Evolutionary conservation across 2,329 filamentous ascomycete species (phyloP).

Genomic region (Venturia asperata): DNA sequence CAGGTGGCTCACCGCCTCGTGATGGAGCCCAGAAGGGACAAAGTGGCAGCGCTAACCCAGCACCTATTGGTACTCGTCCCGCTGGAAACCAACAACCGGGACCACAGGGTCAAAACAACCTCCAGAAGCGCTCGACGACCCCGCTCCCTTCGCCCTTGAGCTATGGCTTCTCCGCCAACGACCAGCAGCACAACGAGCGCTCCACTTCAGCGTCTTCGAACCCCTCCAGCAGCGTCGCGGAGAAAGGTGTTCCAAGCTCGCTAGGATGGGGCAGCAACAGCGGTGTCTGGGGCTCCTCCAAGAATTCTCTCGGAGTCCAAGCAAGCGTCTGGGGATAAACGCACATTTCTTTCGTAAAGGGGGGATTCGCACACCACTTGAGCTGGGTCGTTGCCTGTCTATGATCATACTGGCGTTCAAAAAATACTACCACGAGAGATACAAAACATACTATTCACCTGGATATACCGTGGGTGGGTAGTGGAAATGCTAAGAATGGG

Average conservation of each 20-base stretch:
- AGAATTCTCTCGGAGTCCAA: conserved; percentile 74
- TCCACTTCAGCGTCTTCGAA: conserved; percentile 54
- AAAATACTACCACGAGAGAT: conserved; percentile 1
- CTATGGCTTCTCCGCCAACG: conserved; percentile 58
- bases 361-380: not conserved
- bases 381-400: not conserved
- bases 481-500: not conserved
- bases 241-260: conserved; percentile 28
- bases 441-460: not conserved
- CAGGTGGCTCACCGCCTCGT: conserved; percentile 68
- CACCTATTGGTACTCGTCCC: conserved; percentile 88
- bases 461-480: conserved; percentile 9
- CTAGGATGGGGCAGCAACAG: conserved; percentile 70
- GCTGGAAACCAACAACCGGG: conserved; percentile 29
- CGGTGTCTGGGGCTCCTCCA: conserved; percentile 72
- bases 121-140: conserved; percentile 80
- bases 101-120: conserved; percentile 34
- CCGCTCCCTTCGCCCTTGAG: conserved; percentile 84
- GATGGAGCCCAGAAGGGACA: conserved; percentile 42
- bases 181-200: conserved; percentile 48
- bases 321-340: conserved; percentile 89
- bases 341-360: not conserved
- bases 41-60: conserved; percentile 51
- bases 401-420: conserved; percentile 11
- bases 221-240: conserved; percentile 42